These are phyloP conservation scores for Miscanthus sacchariflorus DNA, from an alignment of 202 grass and related monocot genomes.

Conservation along the genomic window DNA sequence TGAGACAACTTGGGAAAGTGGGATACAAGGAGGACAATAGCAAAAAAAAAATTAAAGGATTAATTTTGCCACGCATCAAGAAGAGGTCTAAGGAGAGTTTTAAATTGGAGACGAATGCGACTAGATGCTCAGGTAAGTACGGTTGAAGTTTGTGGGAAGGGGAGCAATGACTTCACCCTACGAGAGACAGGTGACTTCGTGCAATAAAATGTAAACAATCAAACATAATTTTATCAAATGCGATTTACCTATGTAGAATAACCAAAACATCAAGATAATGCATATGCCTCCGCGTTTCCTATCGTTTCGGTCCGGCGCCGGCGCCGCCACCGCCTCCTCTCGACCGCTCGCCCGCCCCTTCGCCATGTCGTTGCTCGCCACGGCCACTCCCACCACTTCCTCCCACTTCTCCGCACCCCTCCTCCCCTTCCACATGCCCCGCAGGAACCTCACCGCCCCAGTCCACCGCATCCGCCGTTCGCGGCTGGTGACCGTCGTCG, in stretches of 20 bases:
- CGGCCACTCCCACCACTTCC: conserved; percentile 41
- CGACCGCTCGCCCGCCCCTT: neutral
- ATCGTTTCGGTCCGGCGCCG: conserved; percentile 18
- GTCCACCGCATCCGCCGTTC: conserved; percentile 9
- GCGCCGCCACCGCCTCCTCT: neutral
- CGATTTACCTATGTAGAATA: too few relatives aligned
- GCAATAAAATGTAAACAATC: too few relatives aligned
- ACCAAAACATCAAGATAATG: too few relatives aligned
- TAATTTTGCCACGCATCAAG: neutral
- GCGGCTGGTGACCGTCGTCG: conserved; percentile 33
- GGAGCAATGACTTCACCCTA: neutral
- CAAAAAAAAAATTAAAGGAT: neutral
- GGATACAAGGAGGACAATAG: neutral
- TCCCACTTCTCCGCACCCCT: conserved; percentile 18
- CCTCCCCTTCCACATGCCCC: neutral
- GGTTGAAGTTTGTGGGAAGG: neutral
- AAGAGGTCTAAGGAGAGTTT: neutral
- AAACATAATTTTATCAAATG: too few relatives aligned
- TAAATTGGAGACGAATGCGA: neutral
- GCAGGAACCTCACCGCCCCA: neutral
- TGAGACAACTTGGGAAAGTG: neutral
- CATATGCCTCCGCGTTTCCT: neutral
- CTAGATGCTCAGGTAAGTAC: neutral
- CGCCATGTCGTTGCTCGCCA: conserved; percentile 62
- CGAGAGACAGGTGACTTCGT: too few relatives aligned